Evolutionary conservation across 2,329 filamentous ascomycete species (phyloP), one percentile per base, ranked within the genome.

Genomic region (Ophiostoma montium): DNA sequence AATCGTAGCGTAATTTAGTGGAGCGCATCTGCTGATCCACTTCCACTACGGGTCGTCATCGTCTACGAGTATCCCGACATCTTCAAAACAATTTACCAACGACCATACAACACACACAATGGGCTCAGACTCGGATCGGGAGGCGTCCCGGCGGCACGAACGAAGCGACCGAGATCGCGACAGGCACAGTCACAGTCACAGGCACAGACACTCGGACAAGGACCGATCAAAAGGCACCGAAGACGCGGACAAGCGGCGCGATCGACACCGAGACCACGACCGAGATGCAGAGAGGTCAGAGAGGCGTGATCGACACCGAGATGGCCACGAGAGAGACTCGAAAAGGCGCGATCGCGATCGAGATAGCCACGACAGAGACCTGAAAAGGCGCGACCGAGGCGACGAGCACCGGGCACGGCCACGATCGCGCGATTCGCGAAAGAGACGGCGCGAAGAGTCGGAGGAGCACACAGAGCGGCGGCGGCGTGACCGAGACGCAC

Each of bases 141-240:
- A 38, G n/a, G 19, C 32, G n/a, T 13, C 50, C 30, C 32, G 15
- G 36, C 43, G 50, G 27, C 46, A 38, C 51, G 59, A 58, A 13
- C 52, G 56, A 15, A 50, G 57, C 21, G 50, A 57, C 27, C 41
- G 55, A 38, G 23, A 57, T 23, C 46, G 58, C 35, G 59, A 60
- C n/a, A 33, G 42, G 10, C 48, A 30, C 23, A 36, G 9, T 31
- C 49, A 54, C 3, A 21, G 55, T 44, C 59, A 39, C 19, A n/a
- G n/a, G n/a, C n/a, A n/a, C 5, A 8, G 23, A 39, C n/a, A 27
- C 23, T 27, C 23, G 23, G 23, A 31, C 19, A 19, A 41, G 53
- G 23, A 36, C 12, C 19, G 15, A 10, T 4, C 12, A 30, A 19
- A 36, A 62, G 62, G 51, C 23, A 32, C 16, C 13, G 61, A 67